Evolutionary conservation across 2,329 filamentous ascomycete species (phyloP), one percentile per base, ranked within the genome.

Genomic region (Colletotrichum tabaci): DNA sequence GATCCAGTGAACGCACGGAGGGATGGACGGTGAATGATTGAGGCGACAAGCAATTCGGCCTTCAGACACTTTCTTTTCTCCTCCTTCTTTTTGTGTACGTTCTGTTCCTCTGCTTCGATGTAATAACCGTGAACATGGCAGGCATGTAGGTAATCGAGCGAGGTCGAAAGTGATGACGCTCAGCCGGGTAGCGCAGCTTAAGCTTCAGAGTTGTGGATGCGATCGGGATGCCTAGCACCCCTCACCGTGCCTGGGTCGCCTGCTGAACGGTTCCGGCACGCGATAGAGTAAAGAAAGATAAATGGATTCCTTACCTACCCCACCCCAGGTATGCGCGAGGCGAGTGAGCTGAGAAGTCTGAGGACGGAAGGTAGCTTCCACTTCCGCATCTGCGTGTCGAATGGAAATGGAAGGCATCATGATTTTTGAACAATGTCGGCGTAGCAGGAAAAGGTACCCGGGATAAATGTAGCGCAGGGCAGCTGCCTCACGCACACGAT

Each of bases 141-240:
- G 9, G 35, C 35, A 38, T 38, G 35, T 38, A 38, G 35, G 18
- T 40, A 56, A 56, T 21, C 16, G 35, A 13, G 12, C 6, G 9
- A 56, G n/a, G 35, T 18, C n/a, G 42, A 6, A 16, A 56, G 35
- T 35, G 53, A 57, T 12, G 7, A 21, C 55, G 55, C n/a, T 57
- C 35, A 18, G 53, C 40, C 12, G 2, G 53, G 38, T 42, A 42
- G n/a, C 35, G 35, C 35, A 57, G 35, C 55, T 42, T 42, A 57
- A 57, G 55, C 55, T 57, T 57, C 55, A 42, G 3, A 57, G 38
- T 57, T 42, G 55, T 57, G 55, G 55, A 57, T 57, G 55, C 55
- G 55, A 42, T 57, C 35, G 55, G 55, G 21, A 56, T n/a, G n/a
- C 4, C 10, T 23, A 4, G n/a, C 7, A 57, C 55, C 55, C 55